Evolutionary conservation across 2,329 filamentous ascomycete species (phyloP).

Genomic region (Arthrobotrys iridis): DNA sequence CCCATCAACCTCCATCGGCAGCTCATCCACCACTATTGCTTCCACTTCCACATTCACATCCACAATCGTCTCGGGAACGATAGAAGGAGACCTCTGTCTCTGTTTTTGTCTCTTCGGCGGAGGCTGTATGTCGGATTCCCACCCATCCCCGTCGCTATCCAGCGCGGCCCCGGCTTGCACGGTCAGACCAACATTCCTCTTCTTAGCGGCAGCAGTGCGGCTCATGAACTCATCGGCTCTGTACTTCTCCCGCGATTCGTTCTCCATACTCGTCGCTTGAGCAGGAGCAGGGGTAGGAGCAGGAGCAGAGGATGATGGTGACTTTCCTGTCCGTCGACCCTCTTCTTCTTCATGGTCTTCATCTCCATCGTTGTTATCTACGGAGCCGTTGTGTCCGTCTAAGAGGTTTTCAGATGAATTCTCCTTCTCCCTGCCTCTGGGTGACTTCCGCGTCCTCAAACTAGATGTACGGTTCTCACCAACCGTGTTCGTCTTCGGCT

Average conservation of each 20-base stretch:
- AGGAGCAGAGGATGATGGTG: too few species aligned
- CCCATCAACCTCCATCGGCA: neutral
- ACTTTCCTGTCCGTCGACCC: too few species aligned
- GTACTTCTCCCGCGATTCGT: neutral
- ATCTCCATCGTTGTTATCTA: too few species aligned
- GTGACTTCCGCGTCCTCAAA: too few species aligned
- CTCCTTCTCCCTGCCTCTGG: too few species aligned
- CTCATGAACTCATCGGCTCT: too few species aligned
- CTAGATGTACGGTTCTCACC: too few species aligned
- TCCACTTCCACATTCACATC: neutral
- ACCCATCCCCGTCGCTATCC: neutral
- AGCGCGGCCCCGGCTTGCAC: neutral
- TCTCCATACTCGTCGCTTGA: neutral
- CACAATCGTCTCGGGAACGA: too few species aligned
- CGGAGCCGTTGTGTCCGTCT: too few species aligned
- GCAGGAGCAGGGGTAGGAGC: neutral
- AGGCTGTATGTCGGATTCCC: neutral
- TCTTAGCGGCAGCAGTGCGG: neutral
- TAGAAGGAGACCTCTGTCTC: neutral
- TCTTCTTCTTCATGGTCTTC: neutral
- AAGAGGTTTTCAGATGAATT: too few species aligned
- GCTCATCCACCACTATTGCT: neutral
- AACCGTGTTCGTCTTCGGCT: too few species aligned
- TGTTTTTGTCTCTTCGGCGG: slow-evolving; percentile 1
- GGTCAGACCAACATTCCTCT: neutral